Base-by-base conservation (phyloP, 2,329 filamentous ascomycete species). In the Geosmithia flava region DNA sequence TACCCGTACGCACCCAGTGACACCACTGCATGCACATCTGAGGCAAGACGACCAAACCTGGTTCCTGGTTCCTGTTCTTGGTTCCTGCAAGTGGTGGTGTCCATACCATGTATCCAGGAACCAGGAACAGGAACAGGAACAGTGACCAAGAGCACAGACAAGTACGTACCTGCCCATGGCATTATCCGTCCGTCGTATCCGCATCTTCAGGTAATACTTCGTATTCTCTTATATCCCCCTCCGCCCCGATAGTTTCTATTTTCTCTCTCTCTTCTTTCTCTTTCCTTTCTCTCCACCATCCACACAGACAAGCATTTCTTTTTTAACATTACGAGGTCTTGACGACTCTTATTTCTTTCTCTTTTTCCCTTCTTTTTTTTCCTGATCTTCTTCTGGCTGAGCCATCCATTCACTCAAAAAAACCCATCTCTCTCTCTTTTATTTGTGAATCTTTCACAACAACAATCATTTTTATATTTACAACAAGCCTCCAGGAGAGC, bases 371-470 rank as follows among this genome's bases (percentile, higher is more conserved):
- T 47, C 40, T 46, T 49, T 48, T 49, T 29, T 16, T 42, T 27
- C 27, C 19, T 16, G 10, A 10, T 44, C 42, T 44, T 16, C 42
- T 7, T 23, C 37, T 45, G 45, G 45, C 44, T 47, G 46, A 20
- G 40, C 48, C 48, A 47, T 46, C 47, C 48, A 43, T 48, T 47
- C 50, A 20, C 17, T 20, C 15, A 42, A 30, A 40, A 37, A 37
- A 37, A 37, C 23, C 23, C 50, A 29, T 42, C 15, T 30, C 47
- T 51, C 47, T 43, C 47, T 51, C 47, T 51, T 47, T 47, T 41
- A n/a, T n/a, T n/a, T n/a, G 46, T 48, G 50, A 43, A 49, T 47
- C 48, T 33, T 13, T 20, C 15, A 37, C 20, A 40, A n/a, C n/a
- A 20, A 29, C 10, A 30, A 39, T 29, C 41, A 46, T 39, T n/a